Evolutionary conservation across 2,329 filamentous ascomycete species (phyloP), one percentile per base, ranked within the genome.

Genomic region (Fusarium mexicanum): DNA sequence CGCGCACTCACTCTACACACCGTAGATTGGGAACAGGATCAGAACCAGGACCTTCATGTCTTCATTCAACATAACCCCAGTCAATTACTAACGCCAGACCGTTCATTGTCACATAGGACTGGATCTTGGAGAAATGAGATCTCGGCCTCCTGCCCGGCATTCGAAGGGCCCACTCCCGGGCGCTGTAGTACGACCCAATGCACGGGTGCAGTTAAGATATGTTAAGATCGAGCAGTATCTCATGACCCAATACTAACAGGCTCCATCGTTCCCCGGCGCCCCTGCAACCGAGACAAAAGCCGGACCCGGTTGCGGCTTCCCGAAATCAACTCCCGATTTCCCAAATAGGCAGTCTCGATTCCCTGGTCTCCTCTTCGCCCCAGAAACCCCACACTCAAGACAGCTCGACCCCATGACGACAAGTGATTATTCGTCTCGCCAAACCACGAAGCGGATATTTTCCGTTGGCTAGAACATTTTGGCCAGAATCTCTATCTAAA

Each of bases 241-340:
- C 12, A 2, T 3, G 2, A 5, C 4, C 5, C 1, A 9, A 6
- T 16, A 55, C 72, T 75, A 75, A 55, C 72, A 62, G 8, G 22
- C 3, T 12, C 29, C 24, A 75, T 63, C 61, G 33, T 35, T 9
- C 13, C n/a, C 33, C 57, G 51, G 50, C n/a, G 47, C 48, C 50
- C 47, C 46, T 57, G 38, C 57, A 68, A 64, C 77, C 77, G 77
- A 78, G 54, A 65, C 62, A 78, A 69, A 70, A 78, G 77, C 77
- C 77, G 77, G 73, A 54, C 64, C 76, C 63, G 67, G 58, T 69
- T 38, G 33, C 67, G 67, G 67, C 67, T 72, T 80, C 74, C 77
- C 79, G 79, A 78, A 69, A 66, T 71, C 76, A 79, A 78, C 67
- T 79, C 77, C 77, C 77, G 77, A 67, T 43, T 71, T 78, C 77